Evolutionary conservation across 306 rosid genomes (phyloP).

Genomic region (Leucaena leucocephala): DNA sequence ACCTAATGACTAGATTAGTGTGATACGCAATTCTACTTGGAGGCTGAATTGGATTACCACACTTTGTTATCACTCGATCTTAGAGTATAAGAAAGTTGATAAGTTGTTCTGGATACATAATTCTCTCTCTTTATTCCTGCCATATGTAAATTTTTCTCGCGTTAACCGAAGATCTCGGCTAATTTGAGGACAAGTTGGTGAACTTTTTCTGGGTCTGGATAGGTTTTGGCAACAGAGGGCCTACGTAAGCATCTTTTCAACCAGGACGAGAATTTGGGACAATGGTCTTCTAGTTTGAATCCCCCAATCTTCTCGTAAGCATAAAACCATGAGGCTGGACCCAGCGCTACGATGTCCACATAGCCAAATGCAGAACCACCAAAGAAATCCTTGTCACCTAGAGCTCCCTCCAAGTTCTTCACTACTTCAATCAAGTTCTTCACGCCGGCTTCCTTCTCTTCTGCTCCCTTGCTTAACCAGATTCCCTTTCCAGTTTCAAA

Average conservation of each 20-base stretch:
- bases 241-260: slow-evolving; percentile 49
- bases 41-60: too few species aligned
- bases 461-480: too few species aligned
- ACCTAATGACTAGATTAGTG: neutral
- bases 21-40: too few species aligned
- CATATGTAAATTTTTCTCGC: neutral
- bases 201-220: slow-evolving; percentile 55
- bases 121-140: neutral
- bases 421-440: too few species aligned
- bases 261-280: slow-evolving; percentile 74
- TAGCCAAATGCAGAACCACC: slow-evolving; percentile 43
- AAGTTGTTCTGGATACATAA: neutral
- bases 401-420: too few species aligned
- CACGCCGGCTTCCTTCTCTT: too few species aligned
- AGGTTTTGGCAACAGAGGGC: slow-evolving; percentile 48
- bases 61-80: too few species aligned
- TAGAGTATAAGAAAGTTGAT: neutral
- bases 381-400: too few species aligned
- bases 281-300: slow-evolving; percentile 55
- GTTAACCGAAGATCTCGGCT: slow-evolving; percentile 39
- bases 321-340: slow-evolving; percentile 58
- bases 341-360: slow-evolving; percentile 59
- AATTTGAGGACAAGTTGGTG: slow-evolving; percentile 46
- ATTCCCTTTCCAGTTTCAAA: too few species aligned
- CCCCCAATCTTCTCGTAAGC: slow-evolving; percentile 61